Conservation (phyloP, 768 basidiomycete species). For the Boletus pseudopeckii region DNA sequence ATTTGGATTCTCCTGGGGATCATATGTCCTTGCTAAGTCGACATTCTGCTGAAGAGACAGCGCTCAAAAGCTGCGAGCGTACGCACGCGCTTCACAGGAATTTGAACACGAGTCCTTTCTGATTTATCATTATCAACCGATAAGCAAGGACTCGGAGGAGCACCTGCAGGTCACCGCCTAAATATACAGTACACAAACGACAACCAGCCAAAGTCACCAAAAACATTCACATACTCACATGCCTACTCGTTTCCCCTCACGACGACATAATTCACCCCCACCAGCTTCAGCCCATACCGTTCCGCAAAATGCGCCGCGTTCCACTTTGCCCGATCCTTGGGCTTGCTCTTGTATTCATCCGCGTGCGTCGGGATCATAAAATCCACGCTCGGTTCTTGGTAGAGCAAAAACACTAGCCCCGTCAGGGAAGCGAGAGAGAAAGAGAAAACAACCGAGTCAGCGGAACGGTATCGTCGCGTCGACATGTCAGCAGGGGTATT, state of each 20-base stretch:
- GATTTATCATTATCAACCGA: not conserved
- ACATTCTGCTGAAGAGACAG: not conserved
- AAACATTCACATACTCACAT: not conserved
- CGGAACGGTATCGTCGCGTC: not conserved
- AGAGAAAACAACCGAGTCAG: not conserved
- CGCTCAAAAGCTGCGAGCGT: not conserved
- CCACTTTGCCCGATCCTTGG: constrained; percentile 52
- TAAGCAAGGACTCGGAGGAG: not conserved
- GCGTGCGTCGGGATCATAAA: constrained; percentile 44
- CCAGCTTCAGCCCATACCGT: constrained; percentile 48
- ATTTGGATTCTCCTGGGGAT: too few relatives aligned
- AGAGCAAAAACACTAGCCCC: constrained; percentile 51
- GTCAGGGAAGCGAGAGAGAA: not conserved
- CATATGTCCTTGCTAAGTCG: not conserved
- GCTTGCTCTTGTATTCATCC: constrained; percentile 42
- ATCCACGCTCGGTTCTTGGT: constrained; percentile 48
- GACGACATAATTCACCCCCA: constrained; percentile 57
- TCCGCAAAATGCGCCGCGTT: constrained; percentile 51
- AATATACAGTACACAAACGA: not conserved
- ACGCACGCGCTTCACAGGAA: too few relatives aligned
- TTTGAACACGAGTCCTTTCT: too few relatives aligned
- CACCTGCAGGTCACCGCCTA: too few relatives aligned
- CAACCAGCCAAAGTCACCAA: not conserved
- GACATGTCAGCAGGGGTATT: not conserved
- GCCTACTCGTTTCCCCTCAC: constrained; percentile 29